Conservation (phyloP, 495 filamentous ascomycete genomes). For the Niebla homalea region DNA sequence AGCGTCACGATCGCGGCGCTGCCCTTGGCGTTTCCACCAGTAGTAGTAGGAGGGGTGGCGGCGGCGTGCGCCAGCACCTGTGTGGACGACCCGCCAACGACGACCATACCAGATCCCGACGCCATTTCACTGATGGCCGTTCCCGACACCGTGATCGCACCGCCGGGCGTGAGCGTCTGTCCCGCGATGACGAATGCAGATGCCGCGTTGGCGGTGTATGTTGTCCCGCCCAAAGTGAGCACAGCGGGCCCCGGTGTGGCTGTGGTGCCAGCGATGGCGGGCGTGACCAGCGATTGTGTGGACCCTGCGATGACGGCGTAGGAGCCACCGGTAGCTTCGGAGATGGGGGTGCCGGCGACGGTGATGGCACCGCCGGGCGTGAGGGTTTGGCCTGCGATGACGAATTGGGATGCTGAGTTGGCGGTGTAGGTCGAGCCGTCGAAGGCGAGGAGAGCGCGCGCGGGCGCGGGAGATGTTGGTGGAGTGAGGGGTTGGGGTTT, state of each 20-base stretch:
- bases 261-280: neutral
- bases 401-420: conserved; percentile 2
- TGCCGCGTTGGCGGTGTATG: neutral
- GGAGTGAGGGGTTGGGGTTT: neutral
- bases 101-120: neutral
- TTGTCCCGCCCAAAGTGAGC: neutral
- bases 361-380: conserved; percentile 9
- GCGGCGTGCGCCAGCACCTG: neutral
- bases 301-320: conserved; percentile 2
- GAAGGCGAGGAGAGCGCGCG: neutral
- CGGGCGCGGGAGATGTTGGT: no score
- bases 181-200: neutral
- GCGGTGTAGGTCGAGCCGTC: conserved; percentile 3
- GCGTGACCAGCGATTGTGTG: neutral
- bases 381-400: conserved; percentile 9
- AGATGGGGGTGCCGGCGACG: neutral
- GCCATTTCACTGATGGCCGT: neutral
- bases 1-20: neutral
- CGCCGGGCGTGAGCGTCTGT: neutral
- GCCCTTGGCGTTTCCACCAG: no score
- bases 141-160: neutral
- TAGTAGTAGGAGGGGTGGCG: neutral
- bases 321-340: neutral
- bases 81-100: neutral
- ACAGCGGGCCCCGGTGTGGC: neutral